phyloP scores from a whole-genome alignment of 345 rosid species.

The Citrus medica region DNA sequence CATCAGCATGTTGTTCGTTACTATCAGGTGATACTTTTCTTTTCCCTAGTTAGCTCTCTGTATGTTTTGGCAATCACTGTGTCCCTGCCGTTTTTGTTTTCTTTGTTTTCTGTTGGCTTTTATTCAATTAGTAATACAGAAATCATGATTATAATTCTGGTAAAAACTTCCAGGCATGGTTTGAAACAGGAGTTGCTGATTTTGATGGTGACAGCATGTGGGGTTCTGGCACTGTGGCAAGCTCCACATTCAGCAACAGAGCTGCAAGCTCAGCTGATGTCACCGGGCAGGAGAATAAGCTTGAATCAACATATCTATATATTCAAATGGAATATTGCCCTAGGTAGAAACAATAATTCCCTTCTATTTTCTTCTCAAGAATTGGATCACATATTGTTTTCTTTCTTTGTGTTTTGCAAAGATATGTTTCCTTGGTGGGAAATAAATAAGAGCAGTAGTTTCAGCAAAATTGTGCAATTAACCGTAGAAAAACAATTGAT shows the following conservation, averaged over 20 bases:
- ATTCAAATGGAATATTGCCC: slow-evolving; percentile 99
- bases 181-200: slow-evolving; percentile 81
- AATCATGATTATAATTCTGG: slow-evolving; percentile 25
- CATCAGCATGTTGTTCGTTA: slow-evolving; percentile 99
- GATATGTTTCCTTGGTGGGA: neutral
- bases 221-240: slow-evolving; percentile 79
- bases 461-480: neutral
- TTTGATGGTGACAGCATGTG: slow-evolving; percentile 52
- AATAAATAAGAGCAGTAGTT: neutral
- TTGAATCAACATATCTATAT: slow-evolving; percentile 79
- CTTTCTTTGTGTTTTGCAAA: neutral
- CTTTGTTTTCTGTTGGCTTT: neutral
- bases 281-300: slow-evolving; percentile 57
- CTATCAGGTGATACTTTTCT: slow-evolving; percentile 64
- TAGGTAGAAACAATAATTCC: slow-evolving; percentile 41
- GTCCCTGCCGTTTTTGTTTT: neutral
- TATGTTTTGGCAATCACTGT: slow-evolving; percentile 17
- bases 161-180: slow-evolving; percentile 77
- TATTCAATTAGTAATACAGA: neutral
- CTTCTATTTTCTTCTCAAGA: neutral
- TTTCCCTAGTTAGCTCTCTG: slow-evolving; percentile 3
- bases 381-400: neutral
- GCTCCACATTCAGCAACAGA: slow-evolving; percentile 54
- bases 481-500: neutral
- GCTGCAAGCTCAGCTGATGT: slow-evolving; percentile 55